A percentile compares a stretch with the other conserved stretches of the same genome.
Conservation (phyloP, 306 rosid genomes). For the Glycine latifolia region DNA sequence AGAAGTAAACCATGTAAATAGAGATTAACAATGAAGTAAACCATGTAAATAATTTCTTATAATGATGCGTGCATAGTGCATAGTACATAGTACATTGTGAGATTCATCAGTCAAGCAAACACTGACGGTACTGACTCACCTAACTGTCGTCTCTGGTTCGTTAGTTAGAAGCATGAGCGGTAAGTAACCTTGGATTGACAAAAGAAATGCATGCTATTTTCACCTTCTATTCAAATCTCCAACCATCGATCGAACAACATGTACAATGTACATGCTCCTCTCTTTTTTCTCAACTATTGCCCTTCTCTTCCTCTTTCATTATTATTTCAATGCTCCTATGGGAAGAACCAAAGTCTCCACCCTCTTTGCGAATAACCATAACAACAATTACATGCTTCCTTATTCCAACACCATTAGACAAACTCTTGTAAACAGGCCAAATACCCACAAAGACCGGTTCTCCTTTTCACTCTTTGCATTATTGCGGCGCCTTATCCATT, state of each 20-base stretch:
- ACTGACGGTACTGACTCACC: not conserved
- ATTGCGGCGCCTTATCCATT: constrained; percentile 48
- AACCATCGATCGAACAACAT: constrained; percentile 22
- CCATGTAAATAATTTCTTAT: too few species aligned
- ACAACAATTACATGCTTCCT: constrained; percentile 49
- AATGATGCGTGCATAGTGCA: too few species aligned
- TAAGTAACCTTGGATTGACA: not conserved
- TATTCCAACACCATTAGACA: constrained; percentile 48
- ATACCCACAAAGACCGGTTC: constrained; percentile 38
- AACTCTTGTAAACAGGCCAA: constrained; percentile 54
- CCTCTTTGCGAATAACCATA: constrained; percentile 43
- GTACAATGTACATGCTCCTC: not conserved
- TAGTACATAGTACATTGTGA: too few species aligned
- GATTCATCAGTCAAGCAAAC: not conserved
- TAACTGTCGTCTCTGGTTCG: not conserved
- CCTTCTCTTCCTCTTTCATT: not conserved
- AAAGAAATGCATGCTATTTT: not conserved
- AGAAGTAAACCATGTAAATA: too few species aligned
- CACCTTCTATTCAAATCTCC: constrained; percentile 61
- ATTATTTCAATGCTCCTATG: too few species aligned
- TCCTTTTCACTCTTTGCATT: constrained; percentile 28
- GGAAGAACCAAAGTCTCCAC: constrained; percentile 50
- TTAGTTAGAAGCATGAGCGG: not conserved
- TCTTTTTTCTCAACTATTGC: not conserved
- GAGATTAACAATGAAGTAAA: too few species aligned